Evolutionary conservation across 1,139 yeast species (phyloP), one percentile per base, ranked within the genome.

Genomic region (Debaryomyces fabryi): DNA sequence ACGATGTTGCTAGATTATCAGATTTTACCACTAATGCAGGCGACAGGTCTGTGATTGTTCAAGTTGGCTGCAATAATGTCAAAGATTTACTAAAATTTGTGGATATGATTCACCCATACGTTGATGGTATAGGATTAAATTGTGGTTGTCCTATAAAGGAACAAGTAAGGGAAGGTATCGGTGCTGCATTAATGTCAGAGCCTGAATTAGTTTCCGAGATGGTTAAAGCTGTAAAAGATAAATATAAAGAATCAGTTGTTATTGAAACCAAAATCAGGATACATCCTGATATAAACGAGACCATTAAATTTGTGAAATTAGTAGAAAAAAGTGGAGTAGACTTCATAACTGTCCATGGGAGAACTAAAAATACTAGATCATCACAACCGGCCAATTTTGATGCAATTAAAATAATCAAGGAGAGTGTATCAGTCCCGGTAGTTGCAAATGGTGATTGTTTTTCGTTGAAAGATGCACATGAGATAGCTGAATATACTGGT

Each of bases 81-180:
- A 80, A 83, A n/a, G 98, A 93, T 64, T 70, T 93, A 48, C 65
- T 88, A 35, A 78, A 93, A 51, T 92, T 95, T 60, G 91, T 89
- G 2, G 90, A 86, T 48, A 84, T 93, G 91, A 83, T 92, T n/a
- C 81, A 81, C 52, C 96, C 96, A 0, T 89, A 82, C 61, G 93
- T 90, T 39, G 97, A 93, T 67, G 99, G 96, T 1, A 85, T 93
- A 29, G 97, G 99, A 0, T 76, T 93, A 49, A 95, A 93, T 71
- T 93, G 99, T 69, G 99, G 99, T 0, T 93, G 99, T 68, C 99
- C 99, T 1, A 91, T 93, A 45, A 88, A 86, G 54, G 98, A 93
- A 56, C 99, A 93, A 65, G 89, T 89, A 5, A 78, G 96, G 42
- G 97, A 91, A 64, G 99, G 99, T 15, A 91, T 93, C 23, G 99